Percentiles rank a stretch among this genome's conserved stretches.
Evolutionary conservation across 2,329 filamentous ascomycete species (phyloP).

Genomic region (Diaporthe australafricana): DNA sequence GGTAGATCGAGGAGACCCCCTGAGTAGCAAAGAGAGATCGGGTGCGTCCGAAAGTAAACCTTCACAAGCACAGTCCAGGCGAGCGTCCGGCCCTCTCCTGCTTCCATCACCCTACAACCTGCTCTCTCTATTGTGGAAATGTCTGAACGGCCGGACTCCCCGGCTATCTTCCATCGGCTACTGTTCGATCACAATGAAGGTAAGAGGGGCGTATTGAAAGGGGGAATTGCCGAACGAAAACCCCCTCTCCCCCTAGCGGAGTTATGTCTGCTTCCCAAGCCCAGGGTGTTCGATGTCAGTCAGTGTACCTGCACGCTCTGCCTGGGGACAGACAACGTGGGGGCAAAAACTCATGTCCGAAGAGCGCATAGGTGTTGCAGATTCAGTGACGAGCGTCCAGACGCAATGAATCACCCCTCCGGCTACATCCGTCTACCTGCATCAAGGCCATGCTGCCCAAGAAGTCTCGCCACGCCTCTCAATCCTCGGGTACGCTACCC

Average conservation of each 20-base stretch:
- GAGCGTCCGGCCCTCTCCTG: neutral
- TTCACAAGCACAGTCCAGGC: neutral
- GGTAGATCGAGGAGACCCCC: conserved; percentile 8
- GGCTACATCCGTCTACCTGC: neutral
- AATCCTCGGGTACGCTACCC: neutral
- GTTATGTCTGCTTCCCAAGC: neutral
- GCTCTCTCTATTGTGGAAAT: neutral
- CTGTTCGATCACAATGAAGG: neutral
- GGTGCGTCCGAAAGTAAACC: conserved; percentile 19
- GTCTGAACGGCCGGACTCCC: neutral
- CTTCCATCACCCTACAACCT: neutral
- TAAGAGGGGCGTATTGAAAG: neutral
- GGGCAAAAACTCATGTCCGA: neutral
- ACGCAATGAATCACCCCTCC: neutral
- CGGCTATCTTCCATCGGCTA: neutral
- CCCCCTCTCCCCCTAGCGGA: neutral
- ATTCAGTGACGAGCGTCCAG: neutral
- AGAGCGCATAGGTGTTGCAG: conserved; percentile 14
- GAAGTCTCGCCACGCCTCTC: too few species aligned
- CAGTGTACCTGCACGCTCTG: neutral
- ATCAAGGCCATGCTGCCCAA: neutral
- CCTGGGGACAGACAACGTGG: neutral
- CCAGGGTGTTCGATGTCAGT: neutral
- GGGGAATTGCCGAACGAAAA: neutral
- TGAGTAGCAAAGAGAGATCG: neutral